Base-by-base conservation (phyloP, 2,329 filamentous ascomycete species). In the Botrytis cinerea region DNA sequence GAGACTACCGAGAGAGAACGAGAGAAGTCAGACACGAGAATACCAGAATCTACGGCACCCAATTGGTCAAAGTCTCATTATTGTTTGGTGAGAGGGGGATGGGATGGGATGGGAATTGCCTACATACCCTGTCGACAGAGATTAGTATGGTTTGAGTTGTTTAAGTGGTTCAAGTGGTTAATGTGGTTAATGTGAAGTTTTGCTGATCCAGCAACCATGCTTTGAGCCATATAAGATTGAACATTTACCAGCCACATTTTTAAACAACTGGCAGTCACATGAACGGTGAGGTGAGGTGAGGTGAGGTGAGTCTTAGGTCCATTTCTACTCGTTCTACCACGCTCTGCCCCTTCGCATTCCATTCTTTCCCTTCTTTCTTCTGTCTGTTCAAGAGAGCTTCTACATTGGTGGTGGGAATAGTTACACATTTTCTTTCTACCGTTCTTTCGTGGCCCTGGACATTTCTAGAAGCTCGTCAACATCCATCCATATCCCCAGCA, bases 191-290 rank as follows among this genome's bases (percentile, higher is more conserved):
- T 16, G 51, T 16, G n/a, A 54, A 28, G 51, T 54, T 54, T 28
- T 16, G 51, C 51, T 61, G 59, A 61, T 61, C 59, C 54, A 35
- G 54, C 54, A 59, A 59, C 54, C 54, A 35, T 60, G 32, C 32
- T 6, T n/a, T 32, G 32, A 60, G 57, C 32, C 57, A 35, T 60
- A 60, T 60, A 60, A 61, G 25, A 40, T 61, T n/a, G 22, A 61
- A 25, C 16, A 16, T 40, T 61, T 25, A 38, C 59, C 59, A 61
- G 59, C 59, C 59, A 61, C 59, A 61, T 61, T 40, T 40, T 61
- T 57, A 57, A 61, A 61, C 59, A 61, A 61, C 35, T 40, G 35
- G 35, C 59, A 61, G 35, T 61, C 59, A 61, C 59, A 61, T 61
- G 59, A 40, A 61, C 59, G 59, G 59, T 61, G 38, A 38, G 35